phyloP scores from a whole-genome alignment of 2,329 filamentous ascomycete genomes.

The Emergomyces africanus region DNA sequence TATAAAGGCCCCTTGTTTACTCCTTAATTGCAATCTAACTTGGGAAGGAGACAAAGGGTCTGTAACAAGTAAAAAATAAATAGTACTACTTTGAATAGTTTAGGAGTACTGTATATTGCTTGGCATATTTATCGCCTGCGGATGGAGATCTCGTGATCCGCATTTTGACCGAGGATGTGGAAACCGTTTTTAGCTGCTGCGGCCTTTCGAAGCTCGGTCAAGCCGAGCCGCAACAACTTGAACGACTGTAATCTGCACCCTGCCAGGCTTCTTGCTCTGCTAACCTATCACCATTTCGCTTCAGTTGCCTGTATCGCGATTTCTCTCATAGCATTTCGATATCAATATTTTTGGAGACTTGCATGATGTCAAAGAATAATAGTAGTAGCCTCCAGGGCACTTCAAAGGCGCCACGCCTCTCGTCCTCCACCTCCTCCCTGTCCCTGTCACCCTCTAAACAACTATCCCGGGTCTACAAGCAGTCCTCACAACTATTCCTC shows the following conservation, averaged over 20 bases:
- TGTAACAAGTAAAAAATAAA: too few species aligned
- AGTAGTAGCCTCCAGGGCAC: slow-evolving; percentile 17
- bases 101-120: too few species aligned
- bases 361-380: slow-evolving; percentile 16
- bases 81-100: too few species aligned
- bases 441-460: slow-evolving; percentile 46
- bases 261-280: neutral
- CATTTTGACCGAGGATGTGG: slow-evolving; percentile 1
- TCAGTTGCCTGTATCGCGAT: neutral
- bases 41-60: neutral
- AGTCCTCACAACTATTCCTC: slow-evolving; percentile 85
- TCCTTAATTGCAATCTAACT: neutral
- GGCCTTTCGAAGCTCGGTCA: neutral
- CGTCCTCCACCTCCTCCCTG: slow-evolving; percentile 54
- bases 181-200: too few species aligned
- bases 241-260: neutral
- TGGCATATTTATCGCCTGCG: too few species aligned
- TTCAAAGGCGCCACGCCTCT: slow-evolving; percentile 43
- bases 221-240: neutral
- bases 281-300: neutral
- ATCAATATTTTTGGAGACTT: neutral
- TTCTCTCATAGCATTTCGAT: neutral
- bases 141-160: slow-evolving; percentile 1
- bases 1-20: neutral
- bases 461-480: slow-evolving; percentile 85